A percentile compares a stretch with the other conserved stretches of the same genome.
Evolutionary conservation across 163 green algal species (phyloP).

Genomic region (Prototheca cutis): DNA sequence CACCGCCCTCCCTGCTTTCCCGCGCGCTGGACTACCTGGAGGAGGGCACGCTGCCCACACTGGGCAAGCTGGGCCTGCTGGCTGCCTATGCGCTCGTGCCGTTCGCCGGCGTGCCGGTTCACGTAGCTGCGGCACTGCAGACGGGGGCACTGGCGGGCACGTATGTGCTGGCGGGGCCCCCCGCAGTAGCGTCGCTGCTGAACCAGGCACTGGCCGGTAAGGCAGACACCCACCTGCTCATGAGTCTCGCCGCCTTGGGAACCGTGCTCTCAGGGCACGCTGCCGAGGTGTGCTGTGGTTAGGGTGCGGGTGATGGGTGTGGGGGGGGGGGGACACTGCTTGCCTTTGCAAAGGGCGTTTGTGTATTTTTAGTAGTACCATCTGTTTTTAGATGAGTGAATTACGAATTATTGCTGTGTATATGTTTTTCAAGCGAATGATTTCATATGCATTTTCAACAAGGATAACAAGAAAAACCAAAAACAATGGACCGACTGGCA

Average conservation of each 20-base stretch:
- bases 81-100: conserved; percentile 1
- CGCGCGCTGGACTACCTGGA: conserved; percentile 28
- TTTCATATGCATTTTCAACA: no score
- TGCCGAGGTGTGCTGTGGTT: conserved; percentile 36
- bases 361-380: no score
- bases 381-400: no score
- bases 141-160: conserved; percentile 5
- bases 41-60: conserved; percentile 18
- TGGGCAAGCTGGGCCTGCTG: conserved; percentile 23
- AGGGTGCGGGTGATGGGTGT: background rate
- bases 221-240: conserved; percentile 92
- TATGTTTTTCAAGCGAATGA: no score
- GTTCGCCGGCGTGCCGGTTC: conserved; percentile 10
- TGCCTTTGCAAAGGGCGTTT: no score
- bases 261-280: conserved; percentile 69
- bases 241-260: conserved; percentile 67
- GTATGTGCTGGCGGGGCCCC: conserved; percentile 40
- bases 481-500: no score
- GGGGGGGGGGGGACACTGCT: no score
- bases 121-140: conserved; percentile 1
- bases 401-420: no score
- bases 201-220: conserved; percentile 27
- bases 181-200: conserved; percentile 45
- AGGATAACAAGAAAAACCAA: no score
- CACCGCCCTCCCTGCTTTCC: conserved; percentile 5